A percentile compares a stretch with the other conserved stretches of the same genome.
Evolutionary conservation across 1,284 basidiomycete genomes (phyloP).

Genomic region (Ceratobasidium sp.): DNA sequence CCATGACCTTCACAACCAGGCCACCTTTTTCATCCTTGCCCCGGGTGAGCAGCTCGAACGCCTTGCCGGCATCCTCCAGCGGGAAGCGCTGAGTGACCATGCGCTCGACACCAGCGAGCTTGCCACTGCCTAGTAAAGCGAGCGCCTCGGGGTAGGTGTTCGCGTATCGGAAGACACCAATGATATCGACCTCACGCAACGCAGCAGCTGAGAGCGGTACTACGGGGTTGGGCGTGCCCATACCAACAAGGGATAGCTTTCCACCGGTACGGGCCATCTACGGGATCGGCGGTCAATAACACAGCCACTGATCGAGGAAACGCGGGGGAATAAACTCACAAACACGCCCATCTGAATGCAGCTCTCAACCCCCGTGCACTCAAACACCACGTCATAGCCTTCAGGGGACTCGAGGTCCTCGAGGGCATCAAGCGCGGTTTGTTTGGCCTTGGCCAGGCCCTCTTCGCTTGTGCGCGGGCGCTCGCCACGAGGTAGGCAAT

Average conservation of each 20-base stretch:
- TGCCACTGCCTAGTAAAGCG: constrained; percentile 74
- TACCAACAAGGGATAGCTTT: constrained; percentile 93
- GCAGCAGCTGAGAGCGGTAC: constrained; percentile 88
- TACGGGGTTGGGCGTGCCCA: constrained; percentile 88
- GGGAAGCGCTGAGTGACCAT: constrained; percentile 86
- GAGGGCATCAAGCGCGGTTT: constrained; percentile 68
- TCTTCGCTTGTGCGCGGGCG: constrained; percentile 66
- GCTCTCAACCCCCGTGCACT: constrained; percentile 94
- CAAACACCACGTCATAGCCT: constrained; percentile 89
- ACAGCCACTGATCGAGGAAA: constrained; percentile 42
- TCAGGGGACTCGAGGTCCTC: constrained; percentile 65
- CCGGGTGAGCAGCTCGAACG: constrained; percentile 82
- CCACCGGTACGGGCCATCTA: constrained; percentile 87
- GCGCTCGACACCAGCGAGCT: constrained; percentile 74
- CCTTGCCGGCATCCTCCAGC: constrained; percentile 74
- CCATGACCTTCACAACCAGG: constrained; percentile 89
- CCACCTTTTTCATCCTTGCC: constrained; percentile 83
- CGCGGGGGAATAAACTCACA: constrained; percentile 64
- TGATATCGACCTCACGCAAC: constrained; percentile 91
- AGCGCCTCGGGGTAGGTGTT: constrained; percentile 91
- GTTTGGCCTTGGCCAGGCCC: constrained; percentile 75
- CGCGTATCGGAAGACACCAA: constrained; percentile 86
- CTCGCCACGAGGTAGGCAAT: constrained; percentile 70
- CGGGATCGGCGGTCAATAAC: constrained; percentile 33
- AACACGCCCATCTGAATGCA: constrained; percentile 90